Base-by-base conservation (phyloP, 176 grass and related monocot species). In the Bolboschoenus planiculmis region DNA sequence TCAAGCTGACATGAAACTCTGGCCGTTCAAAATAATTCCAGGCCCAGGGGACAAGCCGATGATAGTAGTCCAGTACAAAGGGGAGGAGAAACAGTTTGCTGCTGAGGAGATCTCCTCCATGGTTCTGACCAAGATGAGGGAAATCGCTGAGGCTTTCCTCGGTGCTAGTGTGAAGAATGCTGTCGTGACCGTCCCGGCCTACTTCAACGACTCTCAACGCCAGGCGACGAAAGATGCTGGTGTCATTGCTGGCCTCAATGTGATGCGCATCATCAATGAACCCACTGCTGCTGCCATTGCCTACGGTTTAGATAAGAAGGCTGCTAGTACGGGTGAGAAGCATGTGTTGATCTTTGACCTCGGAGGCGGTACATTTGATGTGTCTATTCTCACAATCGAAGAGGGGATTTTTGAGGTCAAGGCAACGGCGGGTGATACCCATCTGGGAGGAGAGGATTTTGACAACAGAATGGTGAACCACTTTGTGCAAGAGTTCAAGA, bases 271-370 rank as follows among this genome's bases (percentile, higher is more conserved):
- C 6, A 91, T 97, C 81, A 94, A 97, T 83, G 95, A 97, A 86
- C 92, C 92, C 15, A 93, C 92, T 0, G 92, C 95, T 0, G 95
- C 95, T 0, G 92, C 90, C 44, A 89, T 97, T 24, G 95, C 95
- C 11, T 94, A 97, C 56, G 92, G 95, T 0, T 88, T 98, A 10
- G 92, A 93, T 81, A 98, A 91, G 87, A 98, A 87, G 81, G 48
- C 87, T 0, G 7, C 63, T 33, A 82, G 83, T 83, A 59, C 83
- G 4, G 86, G 84, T 5, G 90, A 95, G 85, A 91, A 95, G 85
- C 90, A 91, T 36, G 92, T 98, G 47, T 90, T 97, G 67, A 94
- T 97, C 68, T 98, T 98, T 37, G 92, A 98, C 79, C 92, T 98
- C 2, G 95, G 95, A 1, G 92, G 90, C 2, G 95, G 95, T n/a